These are phyloP conservation scores for Gautieria morchelliformis DNA, from an alignment of 768 basidiomycete genomes.

Conservation along the genomic window DNA sequence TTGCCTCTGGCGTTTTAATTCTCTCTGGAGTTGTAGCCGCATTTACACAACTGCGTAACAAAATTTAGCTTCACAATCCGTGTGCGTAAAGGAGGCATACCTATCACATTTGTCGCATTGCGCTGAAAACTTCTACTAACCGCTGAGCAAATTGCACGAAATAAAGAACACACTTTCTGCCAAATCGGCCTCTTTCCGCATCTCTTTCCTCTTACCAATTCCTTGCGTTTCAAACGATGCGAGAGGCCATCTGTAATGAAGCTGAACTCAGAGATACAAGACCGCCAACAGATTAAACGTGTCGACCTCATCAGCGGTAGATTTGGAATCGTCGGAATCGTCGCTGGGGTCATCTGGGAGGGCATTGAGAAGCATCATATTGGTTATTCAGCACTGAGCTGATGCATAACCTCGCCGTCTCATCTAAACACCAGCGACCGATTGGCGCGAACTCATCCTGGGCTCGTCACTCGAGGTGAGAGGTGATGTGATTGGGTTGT, in stretches of 20 bases:
- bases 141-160: not conserved
- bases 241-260: slow-evolving; percentile 72
- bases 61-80: not conserved
- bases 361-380: no score
- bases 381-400: no score
- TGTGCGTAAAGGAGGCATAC: not conserved
- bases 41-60: slow-evolving; percentile 1
- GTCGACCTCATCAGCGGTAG: slow-evolving; percentile 30
- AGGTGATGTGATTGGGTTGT: no score
- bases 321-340: no score
- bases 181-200: slow-evolving; percentile 90
- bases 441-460: no score
- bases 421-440: no score
- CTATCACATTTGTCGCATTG: slow-evolving; percentile 70
- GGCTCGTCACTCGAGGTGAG: no score
- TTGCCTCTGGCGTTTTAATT: not conserved
- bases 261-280: not conserved
- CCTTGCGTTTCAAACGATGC: slow-evolving; percentile 79
- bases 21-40: slow-evolving; percentile 7
- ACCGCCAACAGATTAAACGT: not conserved
- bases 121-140: slow-evolving; percentile 33
- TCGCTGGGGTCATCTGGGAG: no score
- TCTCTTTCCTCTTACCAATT: slow-evolving; percentile 87
- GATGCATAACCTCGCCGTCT: no score
- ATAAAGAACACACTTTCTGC: slow-evolving; percentile 49